Evolutionary conservation across 495 filamentous ascomycete genomes (phyloP), one percentile per base, ranked within the genome.

Genomic region (Chaetomium fimeti): DNA sequence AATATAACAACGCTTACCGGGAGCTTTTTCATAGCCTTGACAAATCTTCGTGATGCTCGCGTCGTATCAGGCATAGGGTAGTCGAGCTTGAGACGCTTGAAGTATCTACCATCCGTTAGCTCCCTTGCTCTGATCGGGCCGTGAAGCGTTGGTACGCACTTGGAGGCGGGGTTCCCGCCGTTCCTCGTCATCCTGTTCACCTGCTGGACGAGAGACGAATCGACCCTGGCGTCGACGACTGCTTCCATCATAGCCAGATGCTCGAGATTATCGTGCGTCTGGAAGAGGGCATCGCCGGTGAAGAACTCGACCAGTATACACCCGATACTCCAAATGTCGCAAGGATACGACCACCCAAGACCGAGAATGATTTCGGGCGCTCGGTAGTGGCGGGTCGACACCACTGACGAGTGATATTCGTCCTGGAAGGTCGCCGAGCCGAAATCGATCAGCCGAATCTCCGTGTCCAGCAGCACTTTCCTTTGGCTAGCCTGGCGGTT

Each of bases 161-260:
- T 91, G 28, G 91, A 80, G 18, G 93, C 90, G 27, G 86, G 83
- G 74, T 93, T 96, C 38, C 83, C 81, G 45, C 84, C 87, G 55
- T 83, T 88, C 57, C 86, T 81, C 51, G 87, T 84, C 76, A 75
- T 81, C 72, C 79, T 84, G 70, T 82, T 87, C 71, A 97, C 92
- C 68, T 89, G 83, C 65, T 85, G 81, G 29, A 98, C 87, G 12
- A 98, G 82, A 45, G 84, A 82, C 5, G 81, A 72, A 65, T 98
- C 94, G 48, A 98, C 86, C 61, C 83, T 84, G 8, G 79, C 77
- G 25, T 86, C 87, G 69, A 91, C 91, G 16, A 97, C 92, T 25
- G 86, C 84, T 71, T 98, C 93, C 94, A 98, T 98, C 94, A 98
- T 98, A n/a, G 92, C 94, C 52, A 98, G 79, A 78, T 98, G 94